A percentile compares a stretch with the other conserved stretches of the same genome.
Evolutionary conservation across 345 rosid genomes (phyloP).

Genomic region (Rhizophora mangle): DNA sequence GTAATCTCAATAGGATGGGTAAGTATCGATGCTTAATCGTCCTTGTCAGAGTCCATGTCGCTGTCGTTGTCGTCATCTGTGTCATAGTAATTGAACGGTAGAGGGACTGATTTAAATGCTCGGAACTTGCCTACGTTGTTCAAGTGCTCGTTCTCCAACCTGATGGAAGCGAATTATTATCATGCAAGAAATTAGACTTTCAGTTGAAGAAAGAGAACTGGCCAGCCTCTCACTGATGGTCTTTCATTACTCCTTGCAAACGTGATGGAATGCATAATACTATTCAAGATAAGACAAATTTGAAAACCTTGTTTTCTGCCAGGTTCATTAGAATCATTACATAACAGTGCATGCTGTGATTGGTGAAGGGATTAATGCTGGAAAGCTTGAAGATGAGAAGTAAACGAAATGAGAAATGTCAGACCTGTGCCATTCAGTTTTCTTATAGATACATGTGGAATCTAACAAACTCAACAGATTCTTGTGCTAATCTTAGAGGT

Average conservation of each 20-base stretch:
- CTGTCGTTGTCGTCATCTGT: conserved; percentile 7
- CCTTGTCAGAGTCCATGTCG: conserved; percentile 9
- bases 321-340: no score
- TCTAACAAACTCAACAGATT: not conserved
- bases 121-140: conserved; percentile 65
- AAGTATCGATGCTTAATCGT: conserved; percentile 13
- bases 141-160: conserved; percentile 77
- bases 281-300: no score
- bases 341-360: no score
- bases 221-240: no score
- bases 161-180: conserved; percentile 11
- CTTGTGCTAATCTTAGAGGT: not conserved
- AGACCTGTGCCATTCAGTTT: no score
- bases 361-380: no score
- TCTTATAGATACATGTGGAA: no score
- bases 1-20: not conserved
- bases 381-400: no score
- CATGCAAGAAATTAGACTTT: not conserved
- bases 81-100: conserved; percentile 54
- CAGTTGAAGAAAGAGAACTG: no score
- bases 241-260: not conserved
- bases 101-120: conserved; percentile 67
- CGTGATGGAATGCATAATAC: not conserved
- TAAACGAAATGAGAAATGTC: no score
- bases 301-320: no score